phyloP scores from a whole-genome alignment of 2,329 filamentous ascomycete genomes.

The Penicillium sp. region DNA sequence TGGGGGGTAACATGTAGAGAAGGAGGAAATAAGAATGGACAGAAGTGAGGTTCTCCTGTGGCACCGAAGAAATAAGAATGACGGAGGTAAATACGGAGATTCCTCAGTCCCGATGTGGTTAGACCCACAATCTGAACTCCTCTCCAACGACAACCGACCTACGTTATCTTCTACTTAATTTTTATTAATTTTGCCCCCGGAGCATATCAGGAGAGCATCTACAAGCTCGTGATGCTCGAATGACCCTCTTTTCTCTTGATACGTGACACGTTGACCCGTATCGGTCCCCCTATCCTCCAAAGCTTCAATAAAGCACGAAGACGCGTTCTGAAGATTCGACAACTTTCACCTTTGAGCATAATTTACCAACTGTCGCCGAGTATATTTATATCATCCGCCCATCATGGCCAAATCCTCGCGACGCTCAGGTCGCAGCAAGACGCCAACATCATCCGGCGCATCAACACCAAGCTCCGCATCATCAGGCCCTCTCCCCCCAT shows the following conservation, averaged over 20 bases:
- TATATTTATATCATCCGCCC: neutral
- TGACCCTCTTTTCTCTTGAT: conserved; percentile 12
- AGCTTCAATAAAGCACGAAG: conserved; percentile 5
- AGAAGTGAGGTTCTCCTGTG: neutral
- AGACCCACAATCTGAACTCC: conserved; percentile 5
- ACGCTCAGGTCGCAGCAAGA: conserved; percentile 32
- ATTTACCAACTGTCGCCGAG: neutral
- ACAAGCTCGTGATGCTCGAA: conserved; percentile 1
- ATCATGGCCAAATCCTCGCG: conserved; percentile 40
- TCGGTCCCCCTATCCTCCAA: conserved; percentile 11
- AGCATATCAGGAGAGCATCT: conserved; percentile 13
- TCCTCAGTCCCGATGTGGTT: conserved; percentile 25
- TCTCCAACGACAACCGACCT: neutral
- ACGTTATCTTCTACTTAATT: neutral
- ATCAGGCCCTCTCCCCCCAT: conserved; percentile 59
- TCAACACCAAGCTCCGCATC: conserved; percentile 36
- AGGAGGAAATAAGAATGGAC: neutral
- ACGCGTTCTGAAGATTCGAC: neutral
- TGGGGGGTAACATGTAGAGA: conserved; percentile 2
- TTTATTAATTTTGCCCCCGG: neutral
- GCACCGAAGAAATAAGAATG: neutral
- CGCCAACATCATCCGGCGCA: conserved; percentile 27
- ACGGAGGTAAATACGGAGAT: conserved; percentile 16
- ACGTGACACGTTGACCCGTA: conserved; percentile 19
- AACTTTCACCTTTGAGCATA: neutral